phyloP scores from a whole-genome alignment of 2,329 filamentous ascomycete genomes.

The Ascomycota sp. region DNA sequence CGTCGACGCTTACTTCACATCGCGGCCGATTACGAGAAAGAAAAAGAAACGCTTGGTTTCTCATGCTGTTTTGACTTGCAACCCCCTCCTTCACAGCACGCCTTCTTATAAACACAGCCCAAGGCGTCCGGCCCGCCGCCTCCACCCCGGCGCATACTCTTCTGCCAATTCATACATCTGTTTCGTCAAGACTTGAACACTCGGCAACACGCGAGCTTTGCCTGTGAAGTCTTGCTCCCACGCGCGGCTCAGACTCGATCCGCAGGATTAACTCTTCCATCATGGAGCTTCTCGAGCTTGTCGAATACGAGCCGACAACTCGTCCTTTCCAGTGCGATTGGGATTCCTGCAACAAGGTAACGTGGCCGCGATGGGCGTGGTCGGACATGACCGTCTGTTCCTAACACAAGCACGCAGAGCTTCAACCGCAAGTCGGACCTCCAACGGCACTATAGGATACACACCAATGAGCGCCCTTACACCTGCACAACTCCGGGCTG shows the following conservation, averaged over 20 bases:
- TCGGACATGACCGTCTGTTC: background rate
- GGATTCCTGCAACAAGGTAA: constrained; percentile 40
- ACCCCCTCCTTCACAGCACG: constrained; percentile 1
- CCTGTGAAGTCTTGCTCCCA: too few relatives aligned
- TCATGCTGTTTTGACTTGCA: constrained; percentile 1
- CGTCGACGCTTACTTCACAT: background rate
- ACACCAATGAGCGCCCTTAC: constrained; percentile 51
- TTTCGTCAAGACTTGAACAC: background rate
- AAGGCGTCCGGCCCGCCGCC: background rate
- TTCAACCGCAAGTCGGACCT: constrained; percentile 56
- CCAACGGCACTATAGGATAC: constrained; percentile 49
- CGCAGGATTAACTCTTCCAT: background rate
- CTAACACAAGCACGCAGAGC: constrained; percentile 22
- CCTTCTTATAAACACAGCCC: constrained; percentile 1
- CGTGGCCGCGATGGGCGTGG: background rate
- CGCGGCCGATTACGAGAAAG: background rate
- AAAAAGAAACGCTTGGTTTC: constrained; percentile 1
- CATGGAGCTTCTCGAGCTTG: constrained; percentile 46
- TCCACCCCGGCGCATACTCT: background rate
- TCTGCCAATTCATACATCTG: background rate
- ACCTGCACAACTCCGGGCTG: constrained; percentile 38
- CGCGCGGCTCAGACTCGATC: too few relatives aligned
- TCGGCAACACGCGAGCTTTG: background rate
- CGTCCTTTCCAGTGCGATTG: constrained; percentile 45
- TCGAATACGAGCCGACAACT: constrained; percentile 40